Percentiles rank a stretch among this genome's conserved stretches.
Conservation (phyloP, 768 basidiomycete species). For the Boletus sp. region DNA sequence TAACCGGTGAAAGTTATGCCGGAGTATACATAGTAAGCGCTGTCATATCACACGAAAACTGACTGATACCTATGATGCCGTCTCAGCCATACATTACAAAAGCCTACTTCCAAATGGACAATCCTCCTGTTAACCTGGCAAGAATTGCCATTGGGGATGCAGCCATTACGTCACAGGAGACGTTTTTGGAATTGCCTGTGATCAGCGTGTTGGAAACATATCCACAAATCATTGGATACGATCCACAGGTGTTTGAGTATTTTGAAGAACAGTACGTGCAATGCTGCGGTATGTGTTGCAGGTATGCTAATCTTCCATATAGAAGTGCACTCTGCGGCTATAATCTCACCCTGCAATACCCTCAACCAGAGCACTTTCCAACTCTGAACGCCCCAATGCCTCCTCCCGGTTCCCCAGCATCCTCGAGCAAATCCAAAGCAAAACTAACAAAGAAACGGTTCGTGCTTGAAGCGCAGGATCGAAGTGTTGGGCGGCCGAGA, state of each 20-base stretch:
- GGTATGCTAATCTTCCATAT: constrained; percentile 1
- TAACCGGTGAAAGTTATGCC: constrained; percentile 77
- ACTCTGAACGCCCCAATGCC: constrained; percentile 2
- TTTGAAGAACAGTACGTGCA: constrained; percentile 50
- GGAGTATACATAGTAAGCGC: constrained; percentile 60
- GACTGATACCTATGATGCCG: too few species aligned
- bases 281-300: not conserved
- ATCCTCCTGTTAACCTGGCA: too few species aligned
- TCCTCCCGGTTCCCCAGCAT: fast-evolving
- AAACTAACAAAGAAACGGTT: constrained; percentile 9
- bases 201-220: not conserved
- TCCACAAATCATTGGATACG: too few species aligned
- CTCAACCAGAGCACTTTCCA: constrained; percentile 54
- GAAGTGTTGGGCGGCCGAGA: constrained; percentile 3
- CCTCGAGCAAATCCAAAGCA: not conserved
- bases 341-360: constrained; percentile 66
- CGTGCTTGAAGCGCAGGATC: constrained; percentile 11
- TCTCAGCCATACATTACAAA: too few species aligned
- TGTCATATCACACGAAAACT: too few species aligned
- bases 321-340: constrained; percentile 64
- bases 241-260: too few species aligned
- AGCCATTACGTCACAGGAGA: too few species aligned
- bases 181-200: too few species aligned
- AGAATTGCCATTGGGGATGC: too few species aligned
- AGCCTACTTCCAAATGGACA: too few species aligned